These are phyloP conservation scores for Poterioochromonas sp. DNA, from an alignment of 352 stramenopile genomes.

Conservation along the genomic window DNA sequence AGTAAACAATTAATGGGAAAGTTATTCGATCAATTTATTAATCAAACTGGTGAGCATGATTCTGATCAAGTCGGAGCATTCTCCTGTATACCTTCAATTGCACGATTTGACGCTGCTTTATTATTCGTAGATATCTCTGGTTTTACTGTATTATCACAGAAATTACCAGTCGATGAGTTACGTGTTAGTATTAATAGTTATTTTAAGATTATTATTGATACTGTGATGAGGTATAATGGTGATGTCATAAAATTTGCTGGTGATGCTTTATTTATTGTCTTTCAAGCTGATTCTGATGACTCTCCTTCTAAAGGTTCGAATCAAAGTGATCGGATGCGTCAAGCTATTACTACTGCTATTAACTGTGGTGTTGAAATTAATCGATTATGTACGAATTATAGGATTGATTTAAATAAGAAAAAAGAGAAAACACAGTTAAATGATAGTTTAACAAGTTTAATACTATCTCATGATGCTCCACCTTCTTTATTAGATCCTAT, in stretches of 20 bases:
- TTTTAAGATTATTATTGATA: conserved; percentile 51
- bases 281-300: conserved; percentile 47
- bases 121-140: conserved; percentile 47
- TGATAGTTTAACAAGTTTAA: no score
- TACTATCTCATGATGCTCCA: no score
- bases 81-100: background rate
- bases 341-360: background rate
- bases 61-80: background rate
- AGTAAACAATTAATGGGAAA: background rate
- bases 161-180: conserved; percentile 64
- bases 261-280: conserved; percentile 88
- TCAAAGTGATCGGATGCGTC: no score
- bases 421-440: no score
- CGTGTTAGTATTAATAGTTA: conserved; percentile 81
- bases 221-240: conserved; percentile 47
- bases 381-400: conserved; percentile 9
- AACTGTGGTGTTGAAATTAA: conserved; percentile 16
- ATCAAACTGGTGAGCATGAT: background rate
- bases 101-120: conserved; percentile 14
- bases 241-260: conserved; percentile 91
- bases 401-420: background rate
- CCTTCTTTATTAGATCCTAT: no score
- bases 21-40: background rate
- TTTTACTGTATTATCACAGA: conserved; percentile 41
- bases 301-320: conserved; percentile 2